Conservation (phyloP, 139 green algal species). For the Chlamydomonas sp. region DNA sequence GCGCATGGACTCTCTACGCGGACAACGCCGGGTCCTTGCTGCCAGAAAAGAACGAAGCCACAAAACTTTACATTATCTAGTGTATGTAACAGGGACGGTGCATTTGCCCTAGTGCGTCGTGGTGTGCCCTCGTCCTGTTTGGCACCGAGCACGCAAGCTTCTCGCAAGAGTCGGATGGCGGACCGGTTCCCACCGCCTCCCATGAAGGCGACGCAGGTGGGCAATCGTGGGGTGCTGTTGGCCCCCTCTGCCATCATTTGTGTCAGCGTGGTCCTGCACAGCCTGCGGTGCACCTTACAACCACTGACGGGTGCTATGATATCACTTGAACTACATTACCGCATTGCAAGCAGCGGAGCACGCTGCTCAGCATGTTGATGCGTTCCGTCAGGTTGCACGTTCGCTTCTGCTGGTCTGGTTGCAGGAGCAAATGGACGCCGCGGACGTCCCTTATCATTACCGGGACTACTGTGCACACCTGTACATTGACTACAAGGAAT, state of each 20-base stretch:
- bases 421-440: slow-evolving; percentile 88
- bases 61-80: no score
- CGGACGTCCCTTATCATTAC: slow-evolving; percentile 78
- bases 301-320: neutral
- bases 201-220: slow-evolving; percentile 55
- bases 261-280: neutral
- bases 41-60: no score
- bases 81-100: neutral
- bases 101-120: neutral
- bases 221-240: neutral
- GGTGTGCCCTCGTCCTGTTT: neutral
- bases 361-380: neutral
- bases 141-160: neutral
- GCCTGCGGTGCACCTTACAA: no score
- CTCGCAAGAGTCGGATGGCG: neutral
- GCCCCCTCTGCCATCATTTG: neutral
- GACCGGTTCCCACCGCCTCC: slow-evolving; percentile 51
- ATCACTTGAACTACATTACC: neutral
- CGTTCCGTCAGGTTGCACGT: no score
- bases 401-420: neutral
- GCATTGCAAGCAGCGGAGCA: neutral
- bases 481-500: slow-evolving; percentile 93
- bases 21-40: no score
- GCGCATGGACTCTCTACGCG: no score
- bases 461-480: slow-evolving; percentile 93